phyloP scores from a whole-genome alignment of 2,329 filamentous ascomycete species.

The Dactylellina parvicollis region DNA sequence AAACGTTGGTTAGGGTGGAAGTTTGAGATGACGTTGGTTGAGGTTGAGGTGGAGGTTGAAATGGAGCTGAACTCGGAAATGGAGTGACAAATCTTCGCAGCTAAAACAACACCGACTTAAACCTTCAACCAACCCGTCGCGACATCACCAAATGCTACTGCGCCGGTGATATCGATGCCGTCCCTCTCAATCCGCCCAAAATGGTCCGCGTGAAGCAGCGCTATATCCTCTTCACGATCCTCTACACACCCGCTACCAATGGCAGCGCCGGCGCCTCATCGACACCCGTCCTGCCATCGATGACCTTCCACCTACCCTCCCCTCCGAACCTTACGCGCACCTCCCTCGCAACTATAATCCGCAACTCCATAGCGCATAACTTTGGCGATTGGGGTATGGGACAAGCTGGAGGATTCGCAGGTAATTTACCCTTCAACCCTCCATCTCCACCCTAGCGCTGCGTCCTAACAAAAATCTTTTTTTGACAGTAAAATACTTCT shows the following conservation, averaged over 20 bases:
- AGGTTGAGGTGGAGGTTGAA: neutral
- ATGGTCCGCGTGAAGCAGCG: slow-evolving; percentile 98
- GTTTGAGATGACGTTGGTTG: slow-evolving; percentile 3
- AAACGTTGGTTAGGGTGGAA: neutral
- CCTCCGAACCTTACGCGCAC: slow-evolving; percentile 74
- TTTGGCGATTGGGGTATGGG: slow-evolving; percentile 92
- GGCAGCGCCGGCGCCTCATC: slow-evolving; percentile 57
- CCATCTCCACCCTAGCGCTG: neutral
- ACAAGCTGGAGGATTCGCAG: slow-evolving; percentile 73
- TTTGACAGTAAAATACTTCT: slow-evolving; percentile 84
- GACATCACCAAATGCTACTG: slow-evolving; percentile 8
- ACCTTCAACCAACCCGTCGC: neutral
- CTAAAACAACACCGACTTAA: neutral
- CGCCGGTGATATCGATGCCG: slow-evolving; percentile 11
- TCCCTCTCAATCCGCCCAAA: slow-evolving; percentile 49
- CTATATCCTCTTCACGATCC: slow-evolving; percentile 92
- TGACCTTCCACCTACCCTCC: slow-evolving; percentile 82
- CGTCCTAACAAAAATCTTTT: slow-evolving; percentile 13
- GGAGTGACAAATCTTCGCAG: slow-evolving; percentile 6
- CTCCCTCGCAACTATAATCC: slow-evolving; percentile 74
- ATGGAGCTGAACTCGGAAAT: neutral
- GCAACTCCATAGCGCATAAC: slow-evolving; percentile 74
- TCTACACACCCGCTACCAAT: slow-evolving; percentile 74
- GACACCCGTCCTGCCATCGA: slow-evolving; percentile 67
- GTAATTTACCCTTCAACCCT: slow-evolving; percentile 62